Base-by-base conservation (phyloP, 2,329 filamentous ascomycete species). In the Fusarium abutilonis region DNA sequence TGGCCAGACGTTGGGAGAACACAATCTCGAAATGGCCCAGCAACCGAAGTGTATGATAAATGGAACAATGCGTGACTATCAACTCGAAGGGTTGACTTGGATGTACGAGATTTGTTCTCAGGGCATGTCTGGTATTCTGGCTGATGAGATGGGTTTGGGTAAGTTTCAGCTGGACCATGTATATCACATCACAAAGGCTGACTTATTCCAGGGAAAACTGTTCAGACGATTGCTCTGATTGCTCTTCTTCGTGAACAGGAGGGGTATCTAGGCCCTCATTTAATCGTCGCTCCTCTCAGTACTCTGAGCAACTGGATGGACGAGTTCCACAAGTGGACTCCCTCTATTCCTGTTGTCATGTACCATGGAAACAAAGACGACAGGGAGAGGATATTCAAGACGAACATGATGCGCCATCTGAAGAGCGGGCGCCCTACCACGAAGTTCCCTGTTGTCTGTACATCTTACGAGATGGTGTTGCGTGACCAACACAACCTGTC, bases 231-330 rank as follows among this genome's bases (percentile, higher is more conserved):
- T 35, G 89, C 92, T 0, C 83, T 97, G 61, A 88, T 97, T 35
- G 94, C 94, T 0, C 87, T 96, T 59, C 80, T 98, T 13, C 88
- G 94, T 65, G 93, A 98, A 70, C 89, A 94, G 66, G 92, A 94
- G 43, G 84, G 88, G 7, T 93, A 95, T 47, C 79, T 85, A 2
- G 95, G 95, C 0, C 95, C 95, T 0, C 96, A 97, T 71, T 77
- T 99, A 19, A 92, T 99, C 49, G 89, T 95, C 7, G 93, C 93
- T 0, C 95, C 95, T 0, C 77, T 98, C 4, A 97, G 93, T 71
- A 98, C 95, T 0, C 83, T 97, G 0, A 93, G 90, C 35, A 99
- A 98, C 73, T 99, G 95, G 95, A 89, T 97, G 38, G 91, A 95
- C 38, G 95, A 99, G 71, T 97, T 98, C 67, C 83, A 88, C 31